These are phyloP conservation scores for Paramecium octaurelia DNA, from an alignment of 73 alveolate species.

Conservation along the genomic window DNA sequence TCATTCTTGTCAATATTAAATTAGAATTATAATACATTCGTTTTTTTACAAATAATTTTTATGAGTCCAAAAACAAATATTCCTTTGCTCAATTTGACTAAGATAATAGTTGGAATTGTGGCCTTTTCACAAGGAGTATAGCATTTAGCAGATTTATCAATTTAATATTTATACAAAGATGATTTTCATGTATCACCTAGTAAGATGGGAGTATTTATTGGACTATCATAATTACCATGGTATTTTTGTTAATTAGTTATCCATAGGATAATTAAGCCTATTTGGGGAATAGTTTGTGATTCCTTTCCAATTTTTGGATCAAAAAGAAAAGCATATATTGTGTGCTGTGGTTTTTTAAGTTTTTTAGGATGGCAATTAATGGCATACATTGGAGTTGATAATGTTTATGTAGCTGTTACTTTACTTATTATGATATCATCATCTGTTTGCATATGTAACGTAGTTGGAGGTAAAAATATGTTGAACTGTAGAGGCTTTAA, in stretches of 20 bases:
- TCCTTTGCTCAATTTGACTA: background rate
- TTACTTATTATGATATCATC: constrained; percentile 41
- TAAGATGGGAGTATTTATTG: constrained; percentile 56
- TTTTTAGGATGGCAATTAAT: constrained; percentile 76
- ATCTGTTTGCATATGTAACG: constrained; percentile 71
- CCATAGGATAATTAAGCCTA: constrained; percentile 80
- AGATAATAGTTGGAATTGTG: constrained; percentile 8
- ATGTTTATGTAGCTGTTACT: background rate
- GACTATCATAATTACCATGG: constrained; percentile 70
- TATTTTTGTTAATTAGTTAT: background rate
- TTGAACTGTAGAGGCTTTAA: constrained; percentile 27
- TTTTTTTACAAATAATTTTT: background rate
- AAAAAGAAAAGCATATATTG: constrained; percentile 81
- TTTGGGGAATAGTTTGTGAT: constrained; percentile 95
- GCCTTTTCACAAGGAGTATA: constrained; percentile 61
- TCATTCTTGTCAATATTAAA: background rate
- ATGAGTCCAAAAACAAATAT: background rate
- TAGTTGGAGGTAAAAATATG: constrained; percentile 77
- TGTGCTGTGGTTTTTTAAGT: constrained; percentile 73
- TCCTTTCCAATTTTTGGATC: constrained; percentile 86
- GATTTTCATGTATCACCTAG: constrained; percentile 63
- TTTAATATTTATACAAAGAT: constrained; percentile 65
- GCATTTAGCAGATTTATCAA: constrained; percentile 62
- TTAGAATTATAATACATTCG: background rate
- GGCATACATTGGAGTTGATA: constrained; percentile 66